phyloP scores from a whole-genome alignment of 768 basidiomycete genomes.

The Mrakia hoshinonis region DNA sequence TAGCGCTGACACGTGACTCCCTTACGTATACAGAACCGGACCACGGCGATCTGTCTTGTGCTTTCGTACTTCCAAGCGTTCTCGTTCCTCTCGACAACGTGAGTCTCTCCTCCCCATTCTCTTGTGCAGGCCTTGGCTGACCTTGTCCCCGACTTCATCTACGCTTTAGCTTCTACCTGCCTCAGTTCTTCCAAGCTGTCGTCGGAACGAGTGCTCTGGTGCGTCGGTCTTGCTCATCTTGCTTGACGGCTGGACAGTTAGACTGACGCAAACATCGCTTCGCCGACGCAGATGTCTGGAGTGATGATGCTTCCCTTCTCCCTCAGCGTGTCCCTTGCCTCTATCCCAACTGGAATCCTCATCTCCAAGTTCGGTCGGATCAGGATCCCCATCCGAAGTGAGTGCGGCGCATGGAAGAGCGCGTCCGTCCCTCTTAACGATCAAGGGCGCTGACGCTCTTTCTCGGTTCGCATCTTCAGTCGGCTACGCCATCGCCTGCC shows the following conservation, averaged over 20 bases:
- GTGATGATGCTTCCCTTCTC: conserved; percentile 29
- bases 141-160: not conserved
- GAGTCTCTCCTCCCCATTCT: not conserved
- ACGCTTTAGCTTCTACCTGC: conserved; percentile 17
- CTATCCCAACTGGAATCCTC: conserved; percentile 15
- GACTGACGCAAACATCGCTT: no score
- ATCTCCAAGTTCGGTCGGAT: conserved; percentile 12
- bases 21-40: not conserved
- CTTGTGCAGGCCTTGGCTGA: not conserved
- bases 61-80: conserved; percentile 21
- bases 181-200: conserved; percentile 29
- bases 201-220: conserved; percentile 13
- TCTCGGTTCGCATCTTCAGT: no score
- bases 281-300: conserved; percentile 25
- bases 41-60: conserved; percentile 2
- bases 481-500: conserved; percentile 16
- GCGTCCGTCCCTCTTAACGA: no score
- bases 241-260: not conserved
- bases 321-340: conserved; percentile 12
- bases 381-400: not conserved
- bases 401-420: no score
- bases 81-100: conserved; percentile 20
- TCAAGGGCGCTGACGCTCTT: no score
- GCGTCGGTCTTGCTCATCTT: not conserved
- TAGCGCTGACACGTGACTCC: no score